Evolutionary conservation across 2,329 filamentous ascomycete genomes (phyloP).

Genomic region (Colletotrichum siamense): DNA sequence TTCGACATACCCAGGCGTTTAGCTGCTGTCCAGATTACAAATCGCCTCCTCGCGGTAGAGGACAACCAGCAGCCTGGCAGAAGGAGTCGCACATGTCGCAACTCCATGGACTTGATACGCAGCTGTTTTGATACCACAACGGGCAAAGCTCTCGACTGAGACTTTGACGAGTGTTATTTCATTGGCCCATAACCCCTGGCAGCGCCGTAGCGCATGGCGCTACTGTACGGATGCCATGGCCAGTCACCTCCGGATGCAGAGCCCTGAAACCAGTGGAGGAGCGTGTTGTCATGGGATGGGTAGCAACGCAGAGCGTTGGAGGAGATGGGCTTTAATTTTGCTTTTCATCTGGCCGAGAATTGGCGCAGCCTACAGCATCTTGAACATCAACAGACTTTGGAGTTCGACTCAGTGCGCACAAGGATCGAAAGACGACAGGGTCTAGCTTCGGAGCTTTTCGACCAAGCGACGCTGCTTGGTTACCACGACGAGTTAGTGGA

Average conservation of each 20-base stretch:
- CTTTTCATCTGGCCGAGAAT: background rate
- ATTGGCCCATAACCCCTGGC: background rate
- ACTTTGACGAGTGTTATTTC: background rate
- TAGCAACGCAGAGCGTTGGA: background rate
- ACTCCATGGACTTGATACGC: background rate
- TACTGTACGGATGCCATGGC: conserved; percentile 10
- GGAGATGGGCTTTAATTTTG: background rate
- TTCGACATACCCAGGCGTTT: background rate
- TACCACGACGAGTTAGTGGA: background rate
- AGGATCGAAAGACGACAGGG: background rate
- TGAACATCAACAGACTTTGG: background rate
- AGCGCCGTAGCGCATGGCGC: background rate
- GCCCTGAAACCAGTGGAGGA: conserved; percentile 18
- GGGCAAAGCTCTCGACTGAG: background rate
- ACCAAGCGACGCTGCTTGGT: background rate
- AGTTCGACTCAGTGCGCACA: background rate
- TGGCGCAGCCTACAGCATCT: background rate
- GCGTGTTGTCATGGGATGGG: conserved; percentile 1
- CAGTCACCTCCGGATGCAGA: conserved; percentile 19
- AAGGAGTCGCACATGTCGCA: background rate
- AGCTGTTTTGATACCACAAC: background rate
- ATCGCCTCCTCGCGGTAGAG: background rate
- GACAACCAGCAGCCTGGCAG: background rate
- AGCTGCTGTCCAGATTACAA: background rate
- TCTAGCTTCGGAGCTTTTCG: background rate